Conservation (phyloP, 495 filamentous ascomycete species). For the Podospora comata region DNA sequence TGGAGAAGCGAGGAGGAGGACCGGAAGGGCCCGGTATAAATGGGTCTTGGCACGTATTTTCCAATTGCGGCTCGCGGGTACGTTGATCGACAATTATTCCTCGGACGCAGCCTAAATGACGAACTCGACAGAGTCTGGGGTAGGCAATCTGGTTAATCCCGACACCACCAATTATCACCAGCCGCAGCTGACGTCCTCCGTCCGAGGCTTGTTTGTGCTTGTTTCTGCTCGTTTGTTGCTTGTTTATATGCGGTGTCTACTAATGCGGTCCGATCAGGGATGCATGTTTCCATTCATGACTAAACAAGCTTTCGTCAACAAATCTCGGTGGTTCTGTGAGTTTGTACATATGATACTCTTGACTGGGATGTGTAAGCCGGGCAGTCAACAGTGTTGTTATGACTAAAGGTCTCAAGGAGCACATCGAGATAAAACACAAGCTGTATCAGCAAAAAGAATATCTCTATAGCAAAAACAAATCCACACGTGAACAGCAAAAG, state of each 20-base stretch:
- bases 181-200: background rate
- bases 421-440: too few relatives aligned
- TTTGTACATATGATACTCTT: too few relatives aligned
- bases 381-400: too few relatives aligned
- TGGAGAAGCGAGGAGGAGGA: conserved; percentile 4
- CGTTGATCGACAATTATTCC: conserved; percentile 4
- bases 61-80: background rate
- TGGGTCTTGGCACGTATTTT: conserved; percentile 6
- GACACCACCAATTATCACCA: conserved; percentile 5
- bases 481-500: too few relatives aligned
- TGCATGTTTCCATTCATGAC: background rate
- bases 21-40: background rate
- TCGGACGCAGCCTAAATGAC: conserved; percentile 17
- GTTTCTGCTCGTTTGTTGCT: background rate
- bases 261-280: conserved; percentile 17
- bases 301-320: background rate
- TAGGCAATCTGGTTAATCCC: conserved; percentile 23
- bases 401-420: too few relatives aligned
- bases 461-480: too few relatives aligned
- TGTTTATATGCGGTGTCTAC: conserved; percentile 14
- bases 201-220: conserved; percentile 8
- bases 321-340: too few relatives aligned
- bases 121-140: conserved; percentile 1
- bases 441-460: too few relatives aligned
- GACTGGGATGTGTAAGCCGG: too few relatives aligned